These are phyloP conservation scores for Phialophora tarda DNA, from an alignment of 2,329 filamentous ascomycete species.

Conservation along the genomic window DNA sequence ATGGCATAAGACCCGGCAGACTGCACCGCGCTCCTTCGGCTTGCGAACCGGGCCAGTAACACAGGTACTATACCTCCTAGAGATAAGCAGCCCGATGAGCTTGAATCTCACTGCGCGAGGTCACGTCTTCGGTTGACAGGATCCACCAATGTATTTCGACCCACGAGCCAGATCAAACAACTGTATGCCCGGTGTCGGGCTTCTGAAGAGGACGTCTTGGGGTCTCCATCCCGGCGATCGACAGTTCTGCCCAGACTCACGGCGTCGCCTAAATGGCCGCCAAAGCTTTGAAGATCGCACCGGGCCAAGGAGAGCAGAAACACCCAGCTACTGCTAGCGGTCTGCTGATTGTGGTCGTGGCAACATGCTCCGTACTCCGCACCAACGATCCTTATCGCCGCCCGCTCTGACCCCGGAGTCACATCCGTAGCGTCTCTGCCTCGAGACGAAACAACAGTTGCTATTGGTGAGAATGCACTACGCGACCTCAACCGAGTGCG, in stretches of 20 bases:
- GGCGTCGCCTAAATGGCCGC: neutral
- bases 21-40: neutral
- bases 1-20: neutral
- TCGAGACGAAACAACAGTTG: neutral
- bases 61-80: neutral
- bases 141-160: neutral
- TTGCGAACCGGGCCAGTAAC: neutral
- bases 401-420: neutral
- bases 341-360: neutral
- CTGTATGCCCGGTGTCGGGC: neutral
- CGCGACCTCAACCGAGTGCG: neutral
- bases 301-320: neutral
- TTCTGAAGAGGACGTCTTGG: neutral
- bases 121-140: neutral
- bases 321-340: neutral
- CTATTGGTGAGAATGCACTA: neutral
- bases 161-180: neutral
- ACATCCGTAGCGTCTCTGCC: neutral
- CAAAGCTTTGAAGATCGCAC: neutral
- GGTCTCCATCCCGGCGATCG: neutral
- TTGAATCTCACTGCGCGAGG: neutral
- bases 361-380: too few species aligned
- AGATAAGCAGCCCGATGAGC: neutral
- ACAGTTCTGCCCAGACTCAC: neutral
- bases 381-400: neutral